phyloP scores from a whole-genome alignment of 1,139 yeast species.

The Debaryomyces robertsiae region DNA sequence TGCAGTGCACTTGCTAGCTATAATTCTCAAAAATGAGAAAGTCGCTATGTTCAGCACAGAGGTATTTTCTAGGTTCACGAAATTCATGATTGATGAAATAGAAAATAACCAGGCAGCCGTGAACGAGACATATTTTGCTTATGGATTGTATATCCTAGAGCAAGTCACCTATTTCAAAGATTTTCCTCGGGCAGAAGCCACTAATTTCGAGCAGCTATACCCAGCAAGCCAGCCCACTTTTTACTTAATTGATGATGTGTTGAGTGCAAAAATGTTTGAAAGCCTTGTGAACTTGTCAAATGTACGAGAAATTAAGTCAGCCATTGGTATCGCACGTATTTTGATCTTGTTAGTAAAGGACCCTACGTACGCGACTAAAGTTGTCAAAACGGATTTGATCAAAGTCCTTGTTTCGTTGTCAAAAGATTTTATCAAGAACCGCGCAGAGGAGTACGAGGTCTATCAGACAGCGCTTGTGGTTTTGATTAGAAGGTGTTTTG shows the following conservation, averaged over 20 bases:
- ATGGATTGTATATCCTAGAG: slow-evolving; percentile 51
- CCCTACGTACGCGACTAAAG: slow-evolving; percentile 36
- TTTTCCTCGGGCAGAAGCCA: slow-evolving; percentile 35
- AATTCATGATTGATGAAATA: slow-evolving; percentile 40
- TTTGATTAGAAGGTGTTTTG: slow-evolving; percentile 71
- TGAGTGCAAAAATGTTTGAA: slow-evolving; percentile 43
- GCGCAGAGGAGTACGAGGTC: slow-evolving; percentile 15
- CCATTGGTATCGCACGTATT: slow-evolving; percentile 53
- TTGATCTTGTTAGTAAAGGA: slow-evolving; percentile 56
- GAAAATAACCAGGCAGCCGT: slow-evolving; percentile 30
- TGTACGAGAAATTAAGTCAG: slow-evolving; percentile 47
- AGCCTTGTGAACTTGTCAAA: slow-evolving; percentile 40
- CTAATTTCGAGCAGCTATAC: slow-evolving; percentile 14
- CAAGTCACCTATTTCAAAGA: slow-evolving; percentile 48
- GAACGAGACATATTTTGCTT: slow-evolving; percentile 52
- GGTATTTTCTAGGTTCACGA: slow-evolving; percentile 34
- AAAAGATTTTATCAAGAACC: slow-evolving; percentile 14
- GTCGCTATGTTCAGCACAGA: slow-evolving; percentile 10
- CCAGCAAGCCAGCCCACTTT: slow-evolving; percentile 12
- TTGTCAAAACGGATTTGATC: slow-evolving; percentile 47
- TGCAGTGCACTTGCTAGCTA: slow-evolving; percentile 50
- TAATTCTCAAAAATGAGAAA: slow-evolving; percentile 39
- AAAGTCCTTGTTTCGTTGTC: slow-evolving; percentile 21
- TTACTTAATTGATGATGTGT: slow-evolving; percentile 28
- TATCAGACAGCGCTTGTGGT: slow-evolving; percentile 29